These are phyloP conservation scores for Xylaria sp. DNA, from an alignment of 2,329 filamentous ascomycete species.

Conservation along the genomic window DNA sequence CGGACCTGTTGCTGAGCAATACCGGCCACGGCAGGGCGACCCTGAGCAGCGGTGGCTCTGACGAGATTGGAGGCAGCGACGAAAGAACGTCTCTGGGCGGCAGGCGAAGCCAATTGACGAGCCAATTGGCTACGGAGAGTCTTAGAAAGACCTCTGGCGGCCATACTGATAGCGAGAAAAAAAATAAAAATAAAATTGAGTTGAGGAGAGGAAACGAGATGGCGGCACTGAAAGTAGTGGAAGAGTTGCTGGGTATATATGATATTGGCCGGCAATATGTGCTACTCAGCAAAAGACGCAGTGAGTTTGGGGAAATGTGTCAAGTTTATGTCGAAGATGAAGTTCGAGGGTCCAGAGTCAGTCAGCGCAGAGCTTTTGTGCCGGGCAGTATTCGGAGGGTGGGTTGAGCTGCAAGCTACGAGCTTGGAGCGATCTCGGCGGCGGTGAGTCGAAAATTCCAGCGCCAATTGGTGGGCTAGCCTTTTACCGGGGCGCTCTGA, in stretches of 20 bases:
- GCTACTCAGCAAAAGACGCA: constrained; percentile 18
- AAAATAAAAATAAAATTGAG: constrained; percentile 36
- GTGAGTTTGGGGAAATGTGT: constrained; percentile 18
- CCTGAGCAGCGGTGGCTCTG: constrained; percentile 62
- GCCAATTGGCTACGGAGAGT: constrained; percentile 71
- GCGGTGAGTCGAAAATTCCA: constrained; percentile 45
- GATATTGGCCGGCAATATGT: constrained; percentile 38
- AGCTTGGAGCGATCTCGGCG: constrained; percentile 47
- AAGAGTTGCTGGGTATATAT: constrained; percentile 15
- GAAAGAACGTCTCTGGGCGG: constrained; percentile 71
- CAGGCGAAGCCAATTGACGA: constrained; percentile 71
- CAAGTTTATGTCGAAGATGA: constrained; percentile 24
- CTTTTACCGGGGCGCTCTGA: neutral
- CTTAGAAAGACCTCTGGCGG: constrained; percentile 79
- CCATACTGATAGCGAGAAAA: constrained; percentile 67
- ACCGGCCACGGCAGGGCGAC: constrained; percentile 60
- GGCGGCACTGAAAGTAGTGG: neutral
- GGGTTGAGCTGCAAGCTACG: constrained; percentile 19
- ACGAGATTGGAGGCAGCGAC: constrained; percentile 68
- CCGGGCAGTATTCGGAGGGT: constrained; percentile 18
- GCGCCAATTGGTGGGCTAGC: constrained; percentile 36
- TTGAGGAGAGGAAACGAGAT: constrained; percentile 43
- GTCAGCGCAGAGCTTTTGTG: constrained; percentile 33
- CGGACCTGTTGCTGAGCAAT: constrained; percentile 72
- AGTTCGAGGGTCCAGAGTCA: constrained; percentile 24